phyloP scores from a whole-genome alignment of 331 rosid species.

The Prunus yedoensis region DNA sequence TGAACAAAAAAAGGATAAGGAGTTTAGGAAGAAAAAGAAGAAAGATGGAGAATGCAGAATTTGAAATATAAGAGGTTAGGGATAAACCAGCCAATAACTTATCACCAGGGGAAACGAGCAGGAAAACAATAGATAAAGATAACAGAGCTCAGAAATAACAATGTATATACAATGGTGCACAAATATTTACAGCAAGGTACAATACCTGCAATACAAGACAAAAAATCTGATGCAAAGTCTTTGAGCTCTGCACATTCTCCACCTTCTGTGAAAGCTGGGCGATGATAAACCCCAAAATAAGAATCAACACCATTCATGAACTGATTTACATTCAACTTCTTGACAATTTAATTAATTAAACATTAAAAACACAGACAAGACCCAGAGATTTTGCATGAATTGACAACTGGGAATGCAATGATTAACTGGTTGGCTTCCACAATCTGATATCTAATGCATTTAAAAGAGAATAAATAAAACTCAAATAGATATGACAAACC shows the following conservation, averaged over 20 bases:
- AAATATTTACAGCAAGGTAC: background rate
- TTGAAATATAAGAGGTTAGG: background rate
- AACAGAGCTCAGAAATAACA: background rate
- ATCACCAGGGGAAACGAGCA: too few species aligned
- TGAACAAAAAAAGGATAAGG: slow-evolving; percentile 15
- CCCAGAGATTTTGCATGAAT: background rate
- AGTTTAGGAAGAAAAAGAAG: background rate
- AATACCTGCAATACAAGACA: slow-evolving; percentile 86
- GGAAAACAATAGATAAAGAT: background rate
- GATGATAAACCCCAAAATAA: background rate
- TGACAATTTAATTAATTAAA: background rate
- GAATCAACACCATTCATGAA: background rate
- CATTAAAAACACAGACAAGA: background rate
- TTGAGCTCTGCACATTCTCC: slow-evolving; percentile 40
- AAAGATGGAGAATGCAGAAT: background rate
- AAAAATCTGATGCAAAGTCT: slow-evolving; percentile 55
- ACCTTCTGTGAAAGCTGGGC: slow-evolving; percentile 17
- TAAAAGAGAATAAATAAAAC: background rate
- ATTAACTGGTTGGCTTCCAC: background rate
- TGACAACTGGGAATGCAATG: background rate
- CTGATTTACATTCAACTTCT: background rate
- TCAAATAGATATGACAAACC: background rate
- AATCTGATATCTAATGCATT: background rate
- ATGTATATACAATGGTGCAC: background rate
- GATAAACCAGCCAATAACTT: too few species aligned